Evolutionary conservation across 208 protist species (phyloP).

Genomic region (Crithidia sp.): DNA sequence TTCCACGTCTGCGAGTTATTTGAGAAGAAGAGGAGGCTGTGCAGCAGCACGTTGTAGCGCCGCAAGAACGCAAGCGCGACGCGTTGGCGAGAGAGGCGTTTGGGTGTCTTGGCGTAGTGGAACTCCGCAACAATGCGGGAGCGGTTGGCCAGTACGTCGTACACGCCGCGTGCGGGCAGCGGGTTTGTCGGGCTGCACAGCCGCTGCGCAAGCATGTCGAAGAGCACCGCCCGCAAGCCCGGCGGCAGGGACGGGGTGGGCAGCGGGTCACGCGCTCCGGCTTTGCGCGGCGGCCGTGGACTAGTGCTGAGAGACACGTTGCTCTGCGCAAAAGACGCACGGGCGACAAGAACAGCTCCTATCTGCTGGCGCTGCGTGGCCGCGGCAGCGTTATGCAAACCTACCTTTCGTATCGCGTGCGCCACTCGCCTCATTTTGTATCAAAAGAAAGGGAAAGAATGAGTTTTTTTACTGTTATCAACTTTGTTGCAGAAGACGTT

Average conservation of each 20-base stretch:
- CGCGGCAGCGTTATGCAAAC: too few species aligned
- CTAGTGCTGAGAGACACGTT: conserved; percentile 1
- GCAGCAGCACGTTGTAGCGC: conserved; percentile 87
- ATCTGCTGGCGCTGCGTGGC: too few species aligned
- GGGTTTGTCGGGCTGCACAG: conserved; percentile 61
- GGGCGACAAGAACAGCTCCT: too few species aligned
- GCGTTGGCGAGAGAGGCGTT: conserved; percentile 50
- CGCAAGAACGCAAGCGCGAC: conserved; percentile 74
- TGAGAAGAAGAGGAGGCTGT: conserved; percentile 82
- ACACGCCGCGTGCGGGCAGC: conserved; percentile 58
- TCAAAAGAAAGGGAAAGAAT: too few species aligned
- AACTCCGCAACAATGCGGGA: conserved; percentile 80
- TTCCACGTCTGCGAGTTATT: conserved; percentile 73
- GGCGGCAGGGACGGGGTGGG: background rate
- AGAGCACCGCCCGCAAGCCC: conserved; percentile 30
- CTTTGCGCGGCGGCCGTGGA: background rate
- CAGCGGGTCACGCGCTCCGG: background rate
- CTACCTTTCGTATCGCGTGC: background rate
- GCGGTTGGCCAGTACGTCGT: conserved; percentile 62
- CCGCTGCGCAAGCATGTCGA: conserved; percentile 43
- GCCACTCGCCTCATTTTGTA: background rate
- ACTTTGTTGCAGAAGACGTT: too few species aligned
- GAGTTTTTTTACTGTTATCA: too few species aligned
- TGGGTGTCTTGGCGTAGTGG: conserved; percentile 50
- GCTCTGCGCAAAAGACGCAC: too few species aligned